These are phyloP conservation scores for Aaosphaeria pasadenensis DNA, from an alignment of 2,329 filamentous ascomycete species.

Conservation along the genomic window DNA sequence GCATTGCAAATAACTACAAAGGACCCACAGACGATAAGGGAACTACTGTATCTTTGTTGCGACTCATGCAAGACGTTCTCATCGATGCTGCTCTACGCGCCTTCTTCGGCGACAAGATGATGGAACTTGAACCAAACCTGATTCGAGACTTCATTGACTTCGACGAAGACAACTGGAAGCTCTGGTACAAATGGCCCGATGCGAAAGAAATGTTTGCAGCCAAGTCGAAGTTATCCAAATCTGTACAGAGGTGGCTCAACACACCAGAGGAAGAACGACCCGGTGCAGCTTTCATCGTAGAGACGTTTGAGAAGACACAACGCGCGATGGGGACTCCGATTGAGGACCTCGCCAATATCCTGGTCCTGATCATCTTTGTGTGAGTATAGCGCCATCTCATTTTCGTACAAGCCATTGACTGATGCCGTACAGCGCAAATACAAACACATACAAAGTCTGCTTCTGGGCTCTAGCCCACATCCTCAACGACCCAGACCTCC, in stretches of 20 bases:
- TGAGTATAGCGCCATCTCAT: conserved; percentile 2
- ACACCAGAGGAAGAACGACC: conserved; percentile 1
- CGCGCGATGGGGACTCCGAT: conserved; percentile 6
- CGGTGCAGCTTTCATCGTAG: conserved; percentile 5
- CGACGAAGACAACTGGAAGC: conserved; percentile 13
- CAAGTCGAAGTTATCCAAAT: no score
- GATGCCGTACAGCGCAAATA: neutral
- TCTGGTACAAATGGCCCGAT: conserved; percentile 6
- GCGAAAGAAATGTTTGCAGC: no score
- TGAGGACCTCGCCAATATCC: conserved; percentile 7
- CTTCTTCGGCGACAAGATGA: conserved; percentile 4
- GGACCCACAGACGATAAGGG: no score
- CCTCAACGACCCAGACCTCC: conserved; percentile 5
- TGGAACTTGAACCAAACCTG: conserved; percentile 1
- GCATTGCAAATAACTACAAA: no score
- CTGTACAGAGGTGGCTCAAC: neutral
- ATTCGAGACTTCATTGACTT: conserved; percentile 7
- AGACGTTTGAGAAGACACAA: conserved; percentile 7
- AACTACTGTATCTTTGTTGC: no score
- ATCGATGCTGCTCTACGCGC: neutral
- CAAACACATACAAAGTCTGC: conserved; percentile 13
- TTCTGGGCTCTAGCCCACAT: conserved; percentile 13
- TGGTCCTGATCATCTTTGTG: conserved; percentile 13
- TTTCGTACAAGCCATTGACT: neutral
- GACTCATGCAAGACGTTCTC: no score